Base-by-base conservation (phyloP, 345 rosid genomes). In the Abelmoschus esculentus region DNA sequence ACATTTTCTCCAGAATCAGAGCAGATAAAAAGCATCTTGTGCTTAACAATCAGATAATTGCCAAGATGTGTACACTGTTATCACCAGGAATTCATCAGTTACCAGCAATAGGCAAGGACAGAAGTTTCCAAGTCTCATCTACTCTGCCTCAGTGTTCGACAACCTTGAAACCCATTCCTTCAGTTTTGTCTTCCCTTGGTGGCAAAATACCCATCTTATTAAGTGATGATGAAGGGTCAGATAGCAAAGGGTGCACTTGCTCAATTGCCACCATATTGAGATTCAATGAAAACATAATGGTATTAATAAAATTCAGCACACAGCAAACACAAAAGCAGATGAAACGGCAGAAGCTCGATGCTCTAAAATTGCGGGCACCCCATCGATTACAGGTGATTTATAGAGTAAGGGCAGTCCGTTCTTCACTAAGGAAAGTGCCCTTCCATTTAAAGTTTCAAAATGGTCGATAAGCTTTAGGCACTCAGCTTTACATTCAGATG, bases 61-160 rank as follows among this genome's bases (percentile, higher is more conserved):
- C 44, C 10, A 9, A 40, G 44, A 40, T 40, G 44, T 40, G 44
- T 40, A 40, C 11, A 8, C 2, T 40, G 44, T 8, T 40, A 40
- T 40, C 44, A 36, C 8, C 6, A 7, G 40, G 40, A 36, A 36
- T 36, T 36, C 36, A 36, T 36, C 40, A 5, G 40, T 36, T 36
- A 6, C 7, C 40, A 36, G 40, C 40, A 36, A 7, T 36, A 36
- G 0, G 6, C 98, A 95, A 87, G 65, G 91, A 92, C 7, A 97
- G 90, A 78, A 0, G 99, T 88, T 80, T 95, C 97, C 22, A 95
- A 86, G 66, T 91, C 83, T 95, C 96, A 78, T 95, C 99, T 0
- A 92, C 82, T 28, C 26, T 1, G 97, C 96, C 58, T 96, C 96
- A 98, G 90, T 92, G 32, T 29, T 29, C 3, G 32, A 29, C 32